Conservation (phyloP, 2,329 filamentous ascomycete species). For the Verticillium tricorpus region DNA sequence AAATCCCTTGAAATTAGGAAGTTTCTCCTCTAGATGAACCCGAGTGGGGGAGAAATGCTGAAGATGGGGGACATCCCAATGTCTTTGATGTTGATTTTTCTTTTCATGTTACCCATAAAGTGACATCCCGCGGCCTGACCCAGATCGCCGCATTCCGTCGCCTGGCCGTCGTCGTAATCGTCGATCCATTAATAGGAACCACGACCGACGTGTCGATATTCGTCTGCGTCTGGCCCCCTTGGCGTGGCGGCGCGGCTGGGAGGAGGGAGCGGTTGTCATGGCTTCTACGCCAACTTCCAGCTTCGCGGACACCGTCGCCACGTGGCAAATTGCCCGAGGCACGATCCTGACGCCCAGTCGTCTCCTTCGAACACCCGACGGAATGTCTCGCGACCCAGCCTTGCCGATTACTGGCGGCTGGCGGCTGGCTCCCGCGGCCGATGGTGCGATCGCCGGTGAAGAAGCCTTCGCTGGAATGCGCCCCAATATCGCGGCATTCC, state of each 20-base stretch:
- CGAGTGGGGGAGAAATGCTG: constrained; percentile 52
- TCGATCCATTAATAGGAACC: neutral
- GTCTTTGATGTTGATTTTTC: neutral
- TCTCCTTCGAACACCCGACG: neutral
- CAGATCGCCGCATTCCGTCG: neutral
- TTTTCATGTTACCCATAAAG: neutral
- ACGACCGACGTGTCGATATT: neutral
- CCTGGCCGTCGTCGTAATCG: neutral
- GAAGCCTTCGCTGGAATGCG: constrained; percentile 10
- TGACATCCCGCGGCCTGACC: neutral
- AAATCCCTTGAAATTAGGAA: constrained; percentile 58
- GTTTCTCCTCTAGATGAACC: constrained; percentile 38
- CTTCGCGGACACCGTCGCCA: neutral
- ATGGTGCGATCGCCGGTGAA: neutral
- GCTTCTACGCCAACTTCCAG: neutral
- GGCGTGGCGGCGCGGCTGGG: neutral
- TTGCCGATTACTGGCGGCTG: constrained; percentile 3
- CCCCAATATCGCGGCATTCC: constrained; percentile 14
- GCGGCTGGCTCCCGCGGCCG: neutral
- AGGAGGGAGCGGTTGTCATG: too few relatives aligned
- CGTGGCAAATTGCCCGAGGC: neutral
- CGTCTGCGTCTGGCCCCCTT: neutral
- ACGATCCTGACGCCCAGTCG: neutral
- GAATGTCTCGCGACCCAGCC: constrained; percentile 1
- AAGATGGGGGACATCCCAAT: constrained; percentile 52